Evolutionary conservation across 2,329 filamentous ascomycete genomes (phyloP).

Genomic region (Paraphoma sp.): DNA sequence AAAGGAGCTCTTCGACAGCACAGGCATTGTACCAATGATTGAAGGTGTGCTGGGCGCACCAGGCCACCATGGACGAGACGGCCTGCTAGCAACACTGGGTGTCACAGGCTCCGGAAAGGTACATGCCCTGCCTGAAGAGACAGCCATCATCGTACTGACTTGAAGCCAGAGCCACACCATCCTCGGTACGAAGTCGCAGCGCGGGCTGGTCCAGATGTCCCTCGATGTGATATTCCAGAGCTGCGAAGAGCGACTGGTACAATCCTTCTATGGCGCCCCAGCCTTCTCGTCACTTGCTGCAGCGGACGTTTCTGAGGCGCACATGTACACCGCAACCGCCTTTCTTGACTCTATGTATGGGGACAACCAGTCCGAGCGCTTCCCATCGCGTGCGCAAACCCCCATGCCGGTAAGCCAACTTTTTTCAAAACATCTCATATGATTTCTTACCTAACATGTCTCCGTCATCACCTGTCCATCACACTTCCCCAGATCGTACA

Average conservation of each 20-base stretch:
- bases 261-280: slow-evolving; percentile 60
- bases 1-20: slow-evolving; percentile 83
- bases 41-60: slow-evolving; percentile 79
- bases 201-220: slow-evolving; percentile 88
- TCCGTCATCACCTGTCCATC: slow-evolving; percentile 13
- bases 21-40: slow-evolving; percentile 75
- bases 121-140: slow-evolving; percentile 7
- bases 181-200: slow-evolving; percentile 82
- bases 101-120: slow-evolving; percentile 98
- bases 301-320: slow-evolving; percentile 82
- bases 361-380: slow-evolving; percentile 66
- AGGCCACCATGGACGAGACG: slow-evolving; percentile 83
- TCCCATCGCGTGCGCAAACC: slow-evolving; percentile 53
- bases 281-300: slow-evolving; percentile 76
- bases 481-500: slow-evolving; percentile 14
- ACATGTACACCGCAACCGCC: slow-evolving; percentile 73
- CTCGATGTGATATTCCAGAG: slow-evolving; percentile 90
- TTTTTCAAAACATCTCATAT: slow-evolving; percentile 2
- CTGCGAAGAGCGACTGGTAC: slow-evolving; percentile 74
- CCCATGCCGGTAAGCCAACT: slow-evolving; percentile 53
- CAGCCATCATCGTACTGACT: slow-evolving; percentile 7
- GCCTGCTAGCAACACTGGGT: slow-evolving; percentile 86
- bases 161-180: slow-evolving; percentile 84
- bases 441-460: slow-evolving; percentile 10
- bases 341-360: slow-evolving; percentile 83